phyloP scores from a whole-genome alignment of 345 rosid genomes.

The Eucalyptus decipiens region DNA sequence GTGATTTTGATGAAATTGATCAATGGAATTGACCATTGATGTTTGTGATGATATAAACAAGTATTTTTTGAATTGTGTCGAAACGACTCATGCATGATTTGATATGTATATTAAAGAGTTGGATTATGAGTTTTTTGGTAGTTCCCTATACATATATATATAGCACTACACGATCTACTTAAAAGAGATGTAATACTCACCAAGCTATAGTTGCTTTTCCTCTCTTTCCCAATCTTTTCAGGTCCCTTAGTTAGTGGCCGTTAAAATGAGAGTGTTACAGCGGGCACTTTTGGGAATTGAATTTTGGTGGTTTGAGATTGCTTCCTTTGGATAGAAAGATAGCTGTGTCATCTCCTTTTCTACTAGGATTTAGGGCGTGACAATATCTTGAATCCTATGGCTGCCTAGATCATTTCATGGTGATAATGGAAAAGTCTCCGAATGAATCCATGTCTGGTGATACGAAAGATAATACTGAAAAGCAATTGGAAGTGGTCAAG shows the following conservation, averaged over 20 bases:
- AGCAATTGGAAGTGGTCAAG: not conserved
- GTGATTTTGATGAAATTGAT: not conserved
- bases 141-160: too few species aligned
- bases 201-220: accelerated
- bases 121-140: not conserved
- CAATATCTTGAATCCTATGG: accelerated
- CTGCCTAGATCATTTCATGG: not conserved
- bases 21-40: accelerated
- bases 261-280: accelerated
- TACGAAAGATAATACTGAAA: accelerated
- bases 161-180: accelerated
- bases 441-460: not conserved
- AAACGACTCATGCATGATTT: accelerated
- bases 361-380: accelerated
- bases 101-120: not conserved
- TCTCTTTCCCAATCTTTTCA: too few species aligned
- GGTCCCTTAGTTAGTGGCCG: accelerated
- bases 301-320: accelerated
- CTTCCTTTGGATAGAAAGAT: accelerated
- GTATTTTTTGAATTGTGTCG: accelerated
- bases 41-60: accelerated
- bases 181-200: accelerated
- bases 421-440: accelerated
- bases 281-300: accelerated
- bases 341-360: not conserved